Evolutionary conservation across 345 rosid genomes (phyloP).

Genomic region (Euphorbia lathyris): DNA sequence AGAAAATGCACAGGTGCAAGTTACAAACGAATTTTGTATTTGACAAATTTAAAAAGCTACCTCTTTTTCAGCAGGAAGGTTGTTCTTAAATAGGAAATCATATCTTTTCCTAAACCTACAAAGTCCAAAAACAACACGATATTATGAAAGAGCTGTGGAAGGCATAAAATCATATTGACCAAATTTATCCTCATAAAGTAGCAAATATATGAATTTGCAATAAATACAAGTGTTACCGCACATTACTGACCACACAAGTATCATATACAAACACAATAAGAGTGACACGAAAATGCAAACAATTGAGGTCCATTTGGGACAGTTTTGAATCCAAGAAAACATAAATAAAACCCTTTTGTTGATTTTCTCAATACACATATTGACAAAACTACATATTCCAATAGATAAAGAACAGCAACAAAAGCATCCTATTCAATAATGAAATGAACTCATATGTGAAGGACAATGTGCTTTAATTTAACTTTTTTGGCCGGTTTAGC

Average conservation of each 20-base stretch:
- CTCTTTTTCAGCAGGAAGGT: slow-evolving; percentile 66
- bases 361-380: background rate
- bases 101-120: slow-evolving; percentile 75
- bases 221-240: background rate
- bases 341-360: background rate
- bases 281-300: background rate
- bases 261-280: background rate
- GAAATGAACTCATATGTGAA: background rate
- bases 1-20: background rate
- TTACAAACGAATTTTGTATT: background rate
- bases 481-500: too few species aligned
- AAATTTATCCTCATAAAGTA: background rate
- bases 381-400: background rate
- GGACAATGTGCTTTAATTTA: too few species aligned
- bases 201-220: background rate
- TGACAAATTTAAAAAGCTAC: slow-evolving; percentile 23
- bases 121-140: slow-evolving; percentile 6
- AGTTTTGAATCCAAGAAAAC: background rate
- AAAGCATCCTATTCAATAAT: background rate
- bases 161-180: background rate
- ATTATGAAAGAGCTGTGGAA: background rate
- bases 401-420: background rate
- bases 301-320: background rate
- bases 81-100: slow-evolving; percentile 57
- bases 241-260: background rate